Percentiles rank a stretch among this genome's conserved stretches.
phyloP scores from a whole-genome alignment of 352 stramenopile species.

The Aphanomyces invadans region DNA sequence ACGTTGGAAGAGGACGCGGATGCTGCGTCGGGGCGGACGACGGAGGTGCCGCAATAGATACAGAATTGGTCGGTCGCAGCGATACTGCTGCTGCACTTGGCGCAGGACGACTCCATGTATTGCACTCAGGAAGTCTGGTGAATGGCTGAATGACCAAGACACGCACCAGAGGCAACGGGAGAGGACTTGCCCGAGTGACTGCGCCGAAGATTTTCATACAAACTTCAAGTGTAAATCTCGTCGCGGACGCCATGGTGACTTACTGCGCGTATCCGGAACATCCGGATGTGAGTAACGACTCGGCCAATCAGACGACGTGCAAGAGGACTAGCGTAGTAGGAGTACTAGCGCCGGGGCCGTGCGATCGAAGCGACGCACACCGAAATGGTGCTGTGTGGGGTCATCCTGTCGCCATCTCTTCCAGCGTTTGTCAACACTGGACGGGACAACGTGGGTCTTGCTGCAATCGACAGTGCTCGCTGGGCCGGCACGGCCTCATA shows the following conservation, averaged over 20 bases:
- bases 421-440: too few relatives aligned
- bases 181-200: constrained; percentile 4
- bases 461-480: too few relatives aligned
- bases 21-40: constrained; percentile 23
- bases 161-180: neutral
- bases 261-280: neutral
- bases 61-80: constrained; percentile 70
- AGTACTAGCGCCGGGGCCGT: too few relatives aligned
- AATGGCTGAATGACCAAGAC: constrained; percentile 15
- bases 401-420: too few relatives aligned
- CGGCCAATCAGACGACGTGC: neutral
- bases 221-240: constrained; percentile 6
- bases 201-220: neutral
- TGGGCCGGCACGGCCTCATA: too few relatives aligned
- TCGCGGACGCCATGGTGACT: neutral
- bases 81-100: constrained; percentile 71
- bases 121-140: constrained; percentile 14
- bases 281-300: constrained; percentile 20
- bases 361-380: too few relatives aligned
- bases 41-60: constrained; percentile 74
- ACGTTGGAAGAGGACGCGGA: too few relatives aligned
- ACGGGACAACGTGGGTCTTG: too few relatives aligned
- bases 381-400: too few relatives aligned
- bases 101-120: constrained; percentile 32
- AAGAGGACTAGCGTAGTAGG: too few relatives aligned